A percentile compares a stretch with the other conserved stretches of the same genome.
These are phyloP conservation scores for Paulownia fortunei DNA, from an alignment of 257 asterid species.

Conservation along the genomic window DNA sequence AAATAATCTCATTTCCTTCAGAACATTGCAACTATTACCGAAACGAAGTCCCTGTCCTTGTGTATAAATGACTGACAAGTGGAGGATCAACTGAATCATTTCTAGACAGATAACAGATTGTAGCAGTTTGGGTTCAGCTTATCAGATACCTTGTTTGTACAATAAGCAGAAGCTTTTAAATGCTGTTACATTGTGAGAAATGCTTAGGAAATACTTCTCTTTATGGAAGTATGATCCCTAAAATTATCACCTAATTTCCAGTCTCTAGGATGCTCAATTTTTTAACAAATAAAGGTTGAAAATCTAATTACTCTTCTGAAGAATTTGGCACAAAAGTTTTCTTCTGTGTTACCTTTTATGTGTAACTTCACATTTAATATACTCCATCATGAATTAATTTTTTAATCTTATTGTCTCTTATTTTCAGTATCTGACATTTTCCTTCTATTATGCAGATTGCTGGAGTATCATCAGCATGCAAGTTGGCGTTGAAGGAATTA, in stretches of 20 bases:
- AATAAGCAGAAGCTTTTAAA: too few relatives aligned
- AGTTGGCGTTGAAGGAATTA: slow-evolving; percentile 42
- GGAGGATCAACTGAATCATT: too few relatives aligned
- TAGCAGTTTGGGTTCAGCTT: background rate
- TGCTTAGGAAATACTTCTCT: background rate
- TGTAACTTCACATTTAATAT: too few relatives aligned
- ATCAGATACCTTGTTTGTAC: background rate
- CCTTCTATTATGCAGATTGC: slow-evolving; percentile 51
- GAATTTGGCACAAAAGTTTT: background rate
- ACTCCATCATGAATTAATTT: background rate
- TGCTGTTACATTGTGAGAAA: too few relatives aligned
- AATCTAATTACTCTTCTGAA: background rate
- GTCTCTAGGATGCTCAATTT: background rate
- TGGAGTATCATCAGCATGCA: slow-evolving; percentile 52
- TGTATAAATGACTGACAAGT: too few relatives aligned
- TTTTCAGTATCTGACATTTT: too few relatives aligned
- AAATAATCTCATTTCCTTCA: too few relatives aligned
- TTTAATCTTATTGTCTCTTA: background rate
- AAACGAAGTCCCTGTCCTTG: too few relatives aligned
- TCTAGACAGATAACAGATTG: background rate
- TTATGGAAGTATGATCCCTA: background rate
- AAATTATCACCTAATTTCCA: background rate
- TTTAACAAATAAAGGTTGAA: background rate
- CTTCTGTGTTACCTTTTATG: background rate
- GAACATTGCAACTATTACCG: too few relatives aligned